Evolutionary conservation across 2,329 filamentous ascomycete species (phyloP).

Genomic region (Nothopassalora personata): DNA sequence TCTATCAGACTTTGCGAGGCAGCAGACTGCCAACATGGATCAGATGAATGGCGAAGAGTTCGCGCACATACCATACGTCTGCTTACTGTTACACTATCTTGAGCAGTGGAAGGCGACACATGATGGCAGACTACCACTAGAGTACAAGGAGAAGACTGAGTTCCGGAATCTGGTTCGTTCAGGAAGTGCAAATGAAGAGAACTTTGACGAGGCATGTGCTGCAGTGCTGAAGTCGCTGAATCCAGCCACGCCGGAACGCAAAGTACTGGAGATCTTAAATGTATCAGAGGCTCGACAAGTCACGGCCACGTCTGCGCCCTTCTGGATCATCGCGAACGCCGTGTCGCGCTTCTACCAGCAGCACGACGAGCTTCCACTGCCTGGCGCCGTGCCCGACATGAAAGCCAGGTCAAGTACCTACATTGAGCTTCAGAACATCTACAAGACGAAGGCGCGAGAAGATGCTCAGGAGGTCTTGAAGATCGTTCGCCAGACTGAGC

Average conservation of each 20-base stretch:
- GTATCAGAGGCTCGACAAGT: conserved; percentile 55
- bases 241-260: conserved; percentile 59
- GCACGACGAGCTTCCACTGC: conserved; percentile 70
- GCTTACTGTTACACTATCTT: conserved; percentile 76
- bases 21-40: conserved; percentile 62
- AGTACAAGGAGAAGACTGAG: conserved; percentile 78
- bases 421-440: conserved; percentile 83
- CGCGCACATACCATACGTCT: conserved; percentile 83
- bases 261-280: conserved; percentile 72
- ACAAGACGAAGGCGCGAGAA: conserved; percentile 77
- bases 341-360: conserved; percentile 70
- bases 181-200: conserved; percentile 73
- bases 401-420: conserved; percentile 90
- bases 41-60: conserved; percentile 72
- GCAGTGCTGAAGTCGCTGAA: conserved; percentile 86
- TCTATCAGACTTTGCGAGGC: conserved; percentile 60
- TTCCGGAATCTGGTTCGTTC: conserved; percentile 74
- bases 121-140: conserved; percentile 61
- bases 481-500: conserved; percentile 55
- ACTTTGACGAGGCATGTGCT: conserved; percentile 85
- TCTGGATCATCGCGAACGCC: conserved; percentile 85
- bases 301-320: conserved; percentile 52
- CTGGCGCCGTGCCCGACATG: conserved; percentile 91
- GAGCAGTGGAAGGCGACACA: conserved; percentile 71
- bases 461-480: conserved; percentile 71